Evolutionary conservation across 139 green algal genomes (phyloP), one percentile per base, ranked within the genome.

Genomic region (Chlamydomonas sphaeroides): DNA sequence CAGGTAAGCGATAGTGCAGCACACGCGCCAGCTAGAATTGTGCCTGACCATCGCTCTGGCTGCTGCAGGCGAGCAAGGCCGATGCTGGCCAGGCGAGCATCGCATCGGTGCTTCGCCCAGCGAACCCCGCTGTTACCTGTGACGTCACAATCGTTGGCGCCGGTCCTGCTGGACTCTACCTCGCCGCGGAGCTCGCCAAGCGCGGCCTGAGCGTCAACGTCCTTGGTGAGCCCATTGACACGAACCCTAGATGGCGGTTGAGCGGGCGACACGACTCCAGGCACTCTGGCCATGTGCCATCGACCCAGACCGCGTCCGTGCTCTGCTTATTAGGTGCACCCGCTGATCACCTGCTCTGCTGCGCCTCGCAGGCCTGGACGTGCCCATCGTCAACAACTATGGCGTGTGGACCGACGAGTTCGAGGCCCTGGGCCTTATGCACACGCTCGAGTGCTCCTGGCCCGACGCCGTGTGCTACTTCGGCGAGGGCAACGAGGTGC

Each of bases 351-450:
- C n/a, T n/a, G n/a, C n/a, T n/a, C n/a, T n/a, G n/a, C n/a, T n/a
- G n/a, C n/a, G n/a, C 14, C 45, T 53, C 36, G 28, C 90, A 94
- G 95, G 95, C 10, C 89, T 88, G 25, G 95, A 98, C 49, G 66
- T 77, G 35, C 92, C 93, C 0, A 96, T 98, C 73, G 91, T 96
- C 18, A 99, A 99, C 91, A 99, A 98, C 88, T 98, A 98, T 57
- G 96, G 96, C 38, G 95, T 98, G 28, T 97, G 94, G 94, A 80
- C 88, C n/a, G 93, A 97, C 77, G 94, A 97, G 87, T 96, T 95
- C 49, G 39, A 90, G 53, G 82, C 84, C 39, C 81, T 98, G 62
- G 93, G 94, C 4, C 65, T 98, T 38, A 69, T 84, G n/a, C 61
- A 94, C 80, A 92, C 87, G 0, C 75, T 98, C 36, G 89, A 96